Base-by-base conservation (phyloP, 768 basidiomycete species). In the Gymnopilus junonius region DNA sequence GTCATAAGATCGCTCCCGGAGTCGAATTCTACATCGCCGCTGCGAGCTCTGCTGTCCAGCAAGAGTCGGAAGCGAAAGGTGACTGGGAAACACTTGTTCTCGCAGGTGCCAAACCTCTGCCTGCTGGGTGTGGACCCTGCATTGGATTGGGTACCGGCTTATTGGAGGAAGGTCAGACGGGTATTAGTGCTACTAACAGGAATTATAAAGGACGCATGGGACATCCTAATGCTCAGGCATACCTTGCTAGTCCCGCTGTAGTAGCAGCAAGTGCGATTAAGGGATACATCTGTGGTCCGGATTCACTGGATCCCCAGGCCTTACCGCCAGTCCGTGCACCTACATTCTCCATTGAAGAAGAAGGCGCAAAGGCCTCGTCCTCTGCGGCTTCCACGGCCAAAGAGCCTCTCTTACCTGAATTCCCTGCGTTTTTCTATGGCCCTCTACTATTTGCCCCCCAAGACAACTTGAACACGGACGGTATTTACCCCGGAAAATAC, bases 201-300 rank as follows among this genome's bases (percentile, higher is more conserved):
- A 99, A 99, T 73, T 99, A 98, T 80, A 99, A 99, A 80, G 97
- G 97, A 3, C 85, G 97, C 4, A 99, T 99, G 97, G 97, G 97
- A 0, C 88, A 91, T 66, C 97, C 97, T 0, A 93, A 94, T 55
- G 97, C 97, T 0, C 87, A 91, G 68, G 97, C 97, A 0, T 99
- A 99, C 78, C 87, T 99, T 42, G 95, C 95, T 4, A 95, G 94
- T 66, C 97, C 97, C 0, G 95, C 94, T 3, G 97, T 99, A 7
- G 97, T 99, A 14, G 97, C 97, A 23, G 96, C 97, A 3, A 95
- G 94, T 59, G 97, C 97, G 1, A 80, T 95, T 48, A 93, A 91
- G 60, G 97, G 97, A 5, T 91, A 90, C 71, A 99, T 99, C 66
- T 89, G 88, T 65, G 85, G 93, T 2, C 97, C 97, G 0, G 85